phyloP scores from a whole-genome alignment of 495 filamentous ascomycete genomes.

The Xylaria telfairii region DNA sequence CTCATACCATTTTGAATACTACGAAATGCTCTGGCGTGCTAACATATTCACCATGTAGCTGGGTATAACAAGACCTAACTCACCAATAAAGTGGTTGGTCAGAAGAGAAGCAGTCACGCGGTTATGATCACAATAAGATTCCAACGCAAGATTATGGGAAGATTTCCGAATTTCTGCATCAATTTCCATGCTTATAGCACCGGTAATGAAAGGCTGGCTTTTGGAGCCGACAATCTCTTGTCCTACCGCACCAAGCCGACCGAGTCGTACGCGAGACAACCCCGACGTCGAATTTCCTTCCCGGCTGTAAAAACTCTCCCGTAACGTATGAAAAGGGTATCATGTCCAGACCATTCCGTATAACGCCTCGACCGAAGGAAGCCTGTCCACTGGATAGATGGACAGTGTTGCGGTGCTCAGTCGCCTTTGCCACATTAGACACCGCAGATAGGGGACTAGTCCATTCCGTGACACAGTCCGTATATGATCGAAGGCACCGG shows the following conservation, averaged over 20 bases:
- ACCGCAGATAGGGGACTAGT: conserved; percentile 30
- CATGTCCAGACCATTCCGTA: conserved; percentile 43
- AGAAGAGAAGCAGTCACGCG: not conserved
- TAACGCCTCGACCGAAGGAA: conserved; percentile 42
- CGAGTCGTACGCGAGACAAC: conserved; percentile 6
- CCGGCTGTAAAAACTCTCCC: conserved; percentile 28
- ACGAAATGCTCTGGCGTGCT: not conserved
- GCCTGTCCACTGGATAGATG: conserved; percentile 36
- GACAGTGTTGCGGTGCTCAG: conserved; percentile 29
- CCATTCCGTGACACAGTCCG: conserved; percentile 33
- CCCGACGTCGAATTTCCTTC: conserved; percentile 13
- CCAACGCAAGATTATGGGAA: not conserved
- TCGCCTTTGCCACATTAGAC: conserved; percentile 21
- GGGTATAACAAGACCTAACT: not conserved
- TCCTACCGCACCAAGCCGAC: conserved; percentile 12
- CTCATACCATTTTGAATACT: not conserved
- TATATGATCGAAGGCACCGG: conserved; percentile 31
- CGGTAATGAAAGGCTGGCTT: conserved; percentile 17
- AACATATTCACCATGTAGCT: not conserved
- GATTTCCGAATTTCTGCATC: conserved; percentile 13
- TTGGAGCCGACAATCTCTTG: conserved; percentile 5
- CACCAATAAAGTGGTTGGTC: not conserved
- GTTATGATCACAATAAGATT: not conserved
- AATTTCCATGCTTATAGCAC: conserved; percentile 21
- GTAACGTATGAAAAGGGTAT: conserved; percentile 41